phyloP scores from a whole-genome alignment of 2,329 filamentous ascomycete species.

The Diaporthe sp. region DNA sequence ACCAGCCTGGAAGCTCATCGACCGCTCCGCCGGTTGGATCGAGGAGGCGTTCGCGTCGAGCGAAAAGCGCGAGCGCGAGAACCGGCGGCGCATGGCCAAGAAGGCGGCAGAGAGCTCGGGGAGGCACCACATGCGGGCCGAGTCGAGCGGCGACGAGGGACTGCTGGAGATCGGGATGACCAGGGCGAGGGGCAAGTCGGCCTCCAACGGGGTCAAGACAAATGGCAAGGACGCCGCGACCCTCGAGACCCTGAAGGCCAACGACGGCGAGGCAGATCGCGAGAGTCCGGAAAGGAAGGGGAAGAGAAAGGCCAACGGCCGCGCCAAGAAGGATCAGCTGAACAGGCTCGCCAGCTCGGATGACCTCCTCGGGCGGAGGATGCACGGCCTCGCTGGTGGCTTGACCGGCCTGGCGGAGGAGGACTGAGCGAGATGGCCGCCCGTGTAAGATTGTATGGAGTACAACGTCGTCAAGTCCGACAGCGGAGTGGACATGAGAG shows the following conservation, averaged over 20 bases:
- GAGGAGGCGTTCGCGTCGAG: slow-evolving; percentile 77
- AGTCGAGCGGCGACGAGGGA: slow-evolving; percentile 84
- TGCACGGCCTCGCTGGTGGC: slow-evolving; percentile 70
- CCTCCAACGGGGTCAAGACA: slow-evolving; percentile 39
- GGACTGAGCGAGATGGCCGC: slow-evolving; percentile 21
- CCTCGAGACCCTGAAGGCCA: slow-evolving; percentile 40
- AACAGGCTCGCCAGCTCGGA: slow-evolving; percentile 70
- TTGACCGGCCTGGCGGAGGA: slow-evolving; percentile 65
- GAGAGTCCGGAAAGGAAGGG: slow-evolving; percentile 44
- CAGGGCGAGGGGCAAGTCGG: slow-evolving; percentile 50
- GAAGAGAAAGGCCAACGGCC: slow-evolving; percentile 49
- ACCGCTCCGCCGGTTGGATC: slow-evolving; percentile 85
- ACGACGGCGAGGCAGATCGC: slow-evolving; percentile 46
- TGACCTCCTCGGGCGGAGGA: slow-evolving; percentile 68
- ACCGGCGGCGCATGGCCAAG: slow-evolving; percentile 43
- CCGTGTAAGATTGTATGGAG: not conserved
- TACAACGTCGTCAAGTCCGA: not conserved
- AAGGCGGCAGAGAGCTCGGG: slow-evolving; percentile 43
- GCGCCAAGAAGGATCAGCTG: slow-evolving; percentile 54
- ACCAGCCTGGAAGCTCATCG: slow-evolving; percentile 90
- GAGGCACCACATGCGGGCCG: slow-evolving; percentile 66
- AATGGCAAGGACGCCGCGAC: slow-evolving; percentile 45
- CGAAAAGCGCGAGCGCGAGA: slow-evolving; percentile 56
- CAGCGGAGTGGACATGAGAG: not conserved
- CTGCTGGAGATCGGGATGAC: slow-evolving; percentile 89